Evolutionary conservation across 2,329 filamentous ascomycete species (phyloP).

Genomic region (Beauveria australis): DNA sequence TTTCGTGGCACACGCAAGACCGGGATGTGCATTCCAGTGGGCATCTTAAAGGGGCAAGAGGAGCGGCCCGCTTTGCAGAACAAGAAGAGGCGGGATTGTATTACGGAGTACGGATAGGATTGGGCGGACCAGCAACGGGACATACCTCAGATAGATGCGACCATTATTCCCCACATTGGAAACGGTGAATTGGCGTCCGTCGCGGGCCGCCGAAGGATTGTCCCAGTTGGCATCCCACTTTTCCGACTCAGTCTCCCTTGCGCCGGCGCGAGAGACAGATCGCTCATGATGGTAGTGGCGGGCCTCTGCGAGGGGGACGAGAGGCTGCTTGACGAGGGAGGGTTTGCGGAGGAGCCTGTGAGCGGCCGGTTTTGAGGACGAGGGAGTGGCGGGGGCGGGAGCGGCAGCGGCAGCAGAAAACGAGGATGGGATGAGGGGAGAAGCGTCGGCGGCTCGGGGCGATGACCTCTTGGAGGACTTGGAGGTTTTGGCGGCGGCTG

Average conservation of each 20-base stretch:
- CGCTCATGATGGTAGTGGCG: slow-evolving; percentile 32
- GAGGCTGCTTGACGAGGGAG: slow-evolving; percentile 24
- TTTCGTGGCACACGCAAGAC: neutral
- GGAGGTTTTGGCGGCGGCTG: neutral
- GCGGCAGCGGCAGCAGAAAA: neutral
- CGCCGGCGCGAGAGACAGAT: slow-evolving; percentile 29
- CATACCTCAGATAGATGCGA: slow-evolving; percentile 72
- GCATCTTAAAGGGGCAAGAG: neutral
- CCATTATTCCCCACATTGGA: slow-evolving; percentile 78
- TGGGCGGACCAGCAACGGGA: neutral
- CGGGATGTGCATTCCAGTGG: slow-evolving; percentile 6
- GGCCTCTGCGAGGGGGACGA: slow-evolving; percentile 40
- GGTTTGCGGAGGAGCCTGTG: slow-evolving; percentile 9
- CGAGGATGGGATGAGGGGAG: neutral
- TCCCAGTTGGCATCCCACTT: slow-evolving; percentile 53
- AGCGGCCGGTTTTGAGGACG: neutral
- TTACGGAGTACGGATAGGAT: neutral
- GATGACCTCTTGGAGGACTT: slow-evolving; percentile 6
- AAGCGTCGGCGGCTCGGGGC: neutral
- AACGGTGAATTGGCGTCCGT: slow-evolving; percentile 68
- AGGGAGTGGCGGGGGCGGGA: neutral
- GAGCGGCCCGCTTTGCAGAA: neutral
- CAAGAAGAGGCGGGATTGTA: neutral
- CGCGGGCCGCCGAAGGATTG: slow-evolving; percentile 50
- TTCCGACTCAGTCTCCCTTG: slow-evolving; percentile 45